Percentiles rank a stretch among this genome's conserved stretches.
These are phyloP conservation scores for Chaetomium sp. DNA, from an alignment of 2,329 filamentous ascomycete genomes.

Conservation along the genomic window DNA sequence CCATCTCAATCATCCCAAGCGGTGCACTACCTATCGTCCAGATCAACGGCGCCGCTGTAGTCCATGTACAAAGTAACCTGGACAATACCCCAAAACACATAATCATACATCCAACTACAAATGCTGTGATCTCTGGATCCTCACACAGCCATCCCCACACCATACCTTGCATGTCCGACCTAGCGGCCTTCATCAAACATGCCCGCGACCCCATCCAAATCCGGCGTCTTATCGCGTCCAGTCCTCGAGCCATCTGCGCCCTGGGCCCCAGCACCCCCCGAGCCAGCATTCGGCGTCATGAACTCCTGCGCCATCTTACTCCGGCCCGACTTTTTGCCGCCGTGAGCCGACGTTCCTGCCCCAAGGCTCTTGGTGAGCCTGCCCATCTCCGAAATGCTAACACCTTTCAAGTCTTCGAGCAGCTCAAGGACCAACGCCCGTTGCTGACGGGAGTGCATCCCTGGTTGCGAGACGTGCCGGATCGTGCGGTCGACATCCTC, in stretches of 20 bases:
- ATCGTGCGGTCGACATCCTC: constrained; percentile 61
- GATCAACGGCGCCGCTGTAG: too few species aligned
- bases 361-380: constrained; percentile 57
- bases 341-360: constrained; percentile 22
- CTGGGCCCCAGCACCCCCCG: constrained; percentile 20
- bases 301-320: constrained; percentile 61
- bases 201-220: constrained; percentile 50
- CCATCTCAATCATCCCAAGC: too few species aligned
- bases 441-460: constrained; percentile 65
- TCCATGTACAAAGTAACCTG: too few species aligned
- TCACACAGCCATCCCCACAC: too few species aligned
- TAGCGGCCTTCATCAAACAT: constrained; percentile 35
- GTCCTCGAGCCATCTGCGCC: constrained; percentile 7
- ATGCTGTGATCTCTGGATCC: too few species aligned
- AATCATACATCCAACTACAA: too few species aligned
- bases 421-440: constrained; percentile 76
- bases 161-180: not conserved
- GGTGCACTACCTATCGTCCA: too few species aligned
- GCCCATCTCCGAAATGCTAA: constrained; percentile 89
- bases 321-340: constrained; percentile 38
- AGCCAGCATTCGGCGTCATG: constrained; percentile 46
- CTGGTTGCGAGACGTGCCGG: constrained; percentile 51
- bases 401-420: constrained; percentile 77
- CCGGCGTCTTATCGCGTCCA: constrained; percentile 36
- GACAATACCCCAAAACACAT: too few species aligned